Evolutionary conservation across 1,284 basidiomycete genomes (phyloP).

Genomic region (Sporisorium sorghi): DNA sequence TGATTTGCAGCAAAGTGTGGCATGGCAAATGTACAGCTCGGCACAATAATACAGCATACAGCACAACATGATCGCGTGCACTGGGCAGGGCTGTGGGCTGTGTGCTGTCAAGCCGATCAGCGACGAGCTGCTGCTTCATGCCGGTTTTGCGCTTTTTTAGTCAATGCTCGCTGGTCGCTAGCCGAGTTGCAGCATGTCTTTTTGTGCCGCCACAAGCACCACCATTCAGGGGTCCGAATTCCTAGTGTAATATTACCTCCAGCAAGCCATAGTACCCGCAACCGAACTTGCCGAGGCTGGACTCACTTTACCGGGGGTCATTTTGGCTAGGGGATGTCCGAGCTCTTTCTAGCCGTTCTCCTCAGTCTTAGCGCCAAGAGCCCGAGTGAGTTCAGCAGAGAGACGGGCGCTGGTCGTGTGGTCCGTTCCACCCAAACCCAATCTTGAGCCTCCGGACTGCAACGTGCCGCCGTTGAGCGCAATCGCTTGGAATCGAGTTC

Average conservation of each 20-base stretch:
- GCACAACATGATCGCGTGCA: not conserved
- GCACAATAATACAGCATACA: not conserved
- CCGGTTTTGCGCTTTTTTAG: not conserved
- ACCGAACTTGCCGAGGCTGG: not conserved
- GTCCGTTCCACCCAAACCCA: not conserved
- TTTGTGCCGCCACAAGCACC: not conserved
- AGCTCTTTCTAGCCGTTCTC: too few species aligned
- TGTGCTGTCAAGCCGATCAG: not conserved
- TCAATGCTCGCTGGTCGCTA: not conserved
- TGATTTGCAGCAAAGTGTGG: not conserved
- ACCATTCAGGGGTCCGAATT: not conserved
- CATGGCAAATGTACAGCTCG: not conserved
- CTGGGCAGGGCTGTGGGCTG: not conserved
- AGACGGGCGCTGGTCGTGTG: not conserved
- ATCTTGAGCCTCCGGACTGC: not conserved
- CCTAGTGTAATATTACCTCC: not conserved
- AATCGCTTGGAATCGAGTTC: too few species aligned
- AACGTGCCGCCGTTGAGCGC: too few species aligned
- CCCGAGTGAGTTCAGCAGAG: too few species aligned
- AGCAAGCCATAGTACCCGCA: not conserved
- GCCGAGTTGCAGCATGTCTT: not conserved
- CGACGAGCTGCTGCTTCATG: not conserved
- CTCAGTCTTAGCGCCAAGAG: too few species aligned
- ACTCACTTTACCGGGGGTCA: too few species aligned
- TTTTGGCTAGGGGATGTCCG: too few species aligned